phyloP scores from a whole-genome alignment of 768 basidiomycete genomes.

The Lentinula aciculospora region DNA sequence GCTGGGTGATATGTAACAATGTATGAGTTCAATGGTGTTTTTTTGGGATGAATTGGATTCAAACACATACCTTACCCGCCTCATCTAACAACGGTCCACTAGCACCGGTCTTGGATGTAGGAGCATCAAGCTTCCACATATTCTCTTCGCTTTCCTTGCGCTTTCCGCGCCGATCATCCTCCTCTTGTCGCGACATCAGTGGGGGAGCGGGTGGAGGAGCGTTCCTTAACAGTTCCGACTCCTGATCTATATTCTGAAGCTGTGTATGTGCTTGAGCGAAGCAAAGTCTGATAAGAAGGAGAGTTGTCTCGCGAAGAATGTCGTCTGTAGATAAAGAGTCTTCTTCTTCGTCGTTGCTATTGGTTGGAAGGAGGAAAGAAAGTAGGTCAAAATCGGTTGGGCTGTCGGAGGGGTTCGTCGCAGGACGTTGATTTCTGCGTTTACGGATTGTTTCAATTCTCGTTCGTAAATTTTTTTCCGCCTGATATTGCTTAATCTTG shows the following conservation, averaged over 20 bases:
- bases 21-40: not conserved
- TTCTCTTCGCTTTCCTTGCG: conserved; percentile 38
- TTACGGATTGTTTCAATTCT: conserved; percentile 63
- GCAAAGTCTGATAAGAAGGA: conserved; percentile 69
- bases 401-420: conserved; percentile 18
- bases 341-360: conserved; percentile 22
- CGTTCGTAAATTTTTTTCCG: conserved; percentile 73
- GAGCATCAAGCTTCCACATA: conserved; percentile 72
- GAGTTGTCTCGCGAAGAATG: conserved; percentile 55
- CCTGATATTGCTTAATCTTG: conserved; percentile 88
- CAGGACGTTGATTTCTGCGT: conserved; percentile 38
- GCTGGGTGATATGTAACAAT: conserved; percentile 35
- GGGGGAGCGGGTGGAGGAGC: conserved; percentile 35
- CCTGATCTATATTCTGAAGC: conserved; percentile 64
- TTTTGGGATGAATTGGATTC: not conserved
- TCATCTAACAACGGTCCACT: conserved; percentile 68
- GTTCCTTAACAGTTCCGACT: conserved; percentile 59
- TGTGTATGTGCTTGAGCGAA: conserved; percentile 67
- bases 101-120: conserved; percentile 36
- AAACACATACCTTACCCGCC: conserved; percentile 61
- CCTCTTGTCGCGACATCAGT: conserved; percentile 17
- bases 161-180: conserved; percentile 33
- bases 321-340: conserved; percentile 60
- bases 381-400: conserved; percentile 60
- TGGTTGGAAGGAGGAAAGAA: conserved; percentile 48